A percentile compares a stretch with the other conserved stretches of the same genome.
Conservation (phyloP, 2,329 filamentous ascomycete genomes). For the Fonsecaea multimorphosa region DNA sequence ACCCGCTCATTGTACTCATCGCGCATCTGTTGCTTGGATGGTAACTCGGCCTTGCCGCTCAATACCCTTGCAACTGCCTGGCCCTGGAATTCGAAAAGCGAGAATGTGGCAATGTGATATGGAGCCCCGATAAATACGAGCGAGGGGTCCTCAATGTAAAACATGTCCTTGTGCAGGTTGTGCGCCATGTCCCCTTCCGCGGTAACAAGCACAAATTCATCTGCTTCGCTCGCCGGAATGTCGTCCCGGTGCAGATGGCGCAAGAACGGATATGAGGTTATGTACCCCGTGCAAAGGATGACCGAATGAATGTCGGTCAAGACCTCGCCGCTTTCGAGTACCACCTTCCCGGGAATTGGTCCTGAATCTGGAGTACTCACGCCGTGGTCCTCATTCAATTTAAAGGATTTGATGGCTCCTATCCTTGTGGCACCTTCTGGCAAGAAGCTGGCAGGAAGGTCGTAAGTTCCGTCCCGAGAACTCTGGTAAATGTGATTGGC, state of each 20-base stretch:
- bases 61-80: constrained; percentile 65
- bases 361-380: constrained; percentile 35
- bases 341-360: constrained; percentile 58
- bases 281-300: constrained; percentile 72
- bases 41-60: constrained; percentile 58
- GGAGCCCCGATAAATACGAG: constrained; percentile 69
- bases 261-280: constrained; percentile 70
- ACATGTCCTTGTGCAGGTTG: constrained; percentile 73
- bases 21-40: constrained; percentile 49
- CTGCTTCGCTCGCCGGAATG: constrained; percentile 54
- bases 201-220: constrained; percentile 63
- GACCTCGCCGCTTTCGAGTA: constrained; percentile 59
- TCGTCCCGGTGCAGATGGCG: constrained; percentile 57
- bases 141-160: constrained; percentile 71
- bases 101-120: constrained; percentile 71
- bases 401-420: constrained; percentile 58
- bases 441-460: constrained; percentile 61
- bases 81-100: constrained; percentile 73
- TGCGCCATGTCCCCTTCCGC: constrained; percentile 66
- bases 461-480: constrained; percentile 66
- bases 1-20: constrained; percentile 43
- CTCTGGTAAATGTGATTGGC: constrained; percentile 60
- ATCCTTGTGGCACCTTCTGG: constrained; percentile 62
- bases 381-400: constrained; percentile 35
- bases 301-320: constrained; percentile 66